Base-by-base conservation (phyloP, 208 protist genomes). In the Trypanosoma caninum region DNA sequence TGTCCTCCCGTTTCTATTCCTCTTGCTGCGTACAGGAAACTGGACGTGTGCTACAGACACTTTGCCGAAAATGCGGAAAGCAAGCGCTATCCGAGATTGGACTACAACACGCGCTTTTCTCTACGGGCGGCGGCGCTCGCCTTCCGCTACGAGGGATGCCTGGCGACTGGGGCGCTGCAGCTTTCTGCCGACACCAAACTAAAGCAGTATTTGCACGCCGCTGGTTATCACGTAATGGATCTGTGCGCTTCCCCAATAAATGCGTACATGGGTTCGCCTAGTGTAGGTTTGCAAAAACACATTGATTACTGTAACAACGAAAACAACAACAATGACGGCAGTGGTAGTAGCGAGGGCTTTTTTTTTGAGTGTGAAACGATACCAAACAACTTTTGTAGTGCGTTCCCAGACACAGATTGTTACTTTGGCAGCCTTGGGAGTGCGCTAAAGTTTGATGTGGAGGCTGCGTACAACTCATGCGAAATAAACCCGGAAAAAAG, bases 241-340 rank as follows among this genome's bases (percentile, higher is more conserved):
- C 64, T 91, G 33, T 94, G 88, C 35, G 84, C 88, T 14, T 94
- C 88, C 6, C 88, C 88, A 28, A 94, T 94, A 56, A 94, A 94
- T 63, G 88, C 88, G 9, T 94, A 94, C 67, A 91, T 91, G 84
- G 83, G 75, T 10, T 20, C 62, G 20, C 79, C 84, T 8, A 41
- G 33, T 18, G 20, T 27, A 16, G 76, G 67, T 20, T 52, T 13
- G 3, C 62, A 69, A 30, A 30, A 1, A 27, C 20, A 3, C 2
- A 16, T 3, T 47, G 34, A 9, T 48, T 42, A 8, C 16, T n/a
- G 11, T 18, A 28, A 66, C 27, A 20, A 33, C 50, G 37, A 16
- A 6, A 55, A 31, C 30, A 34, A 16, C n/a, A 55, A 31, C 30
- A 34, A 51, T 23, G 33, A 28, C 18, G 30, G 8, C 11, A 38